Conservation (phyloP, 2,329 filamentous ascomycete genomes). For the Leptographium lundbergii region DNA sequence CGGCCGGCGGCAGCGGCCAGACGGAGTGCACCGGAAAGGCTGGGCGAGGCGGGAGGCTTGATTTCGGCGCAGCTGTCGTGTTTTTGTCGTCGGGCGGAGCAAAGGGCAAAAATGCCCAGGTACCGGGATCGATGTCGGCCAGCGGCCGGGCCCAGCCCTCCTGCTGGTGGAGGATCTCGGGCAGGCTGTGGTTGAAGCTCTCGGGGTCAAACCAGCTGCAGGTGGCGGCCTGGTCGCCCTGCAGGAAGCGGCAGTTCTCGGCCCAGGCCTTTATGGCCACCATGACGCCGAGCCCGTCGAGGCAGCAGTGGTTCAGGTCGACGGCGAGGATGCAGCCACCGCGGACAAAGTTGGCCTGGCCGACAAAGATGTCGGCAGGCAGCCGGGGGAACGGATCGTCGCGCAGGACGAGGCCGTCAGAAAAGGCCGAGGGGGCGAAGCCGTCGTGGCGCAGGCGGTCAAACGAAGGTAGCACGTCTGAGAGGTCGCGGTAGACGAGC, state of each 20-base stretch:
- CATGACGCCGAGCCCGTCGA: slow-evolving; percentile 1
- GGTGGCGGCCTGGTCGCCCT: neutral
- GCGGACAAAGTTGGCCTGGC: slow-evolving; percentile 3
- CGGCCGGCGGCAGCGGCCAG: neutral
- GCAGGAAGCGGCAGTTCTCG: neutral
- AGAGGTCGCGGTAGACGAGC: neutral
- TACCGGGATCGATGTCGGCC: neutral
- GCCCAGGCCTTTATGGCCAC: neutral
- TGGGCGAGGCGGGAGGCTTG: neutral
- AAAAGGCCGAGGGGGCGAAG: neutral
- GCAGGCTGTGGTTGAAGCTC: slow-evolving; percentile 3
- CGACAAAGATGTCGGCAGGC: neutral
- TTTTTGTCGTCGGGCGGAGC: neutral
- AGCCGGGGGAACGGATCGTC: neutral
- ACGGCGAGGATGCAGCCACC: slow-evolving; percentile 2
- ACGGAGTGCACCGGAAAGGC: neutral
- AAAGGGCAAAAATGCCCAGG: slow-evolving; percentile 1
- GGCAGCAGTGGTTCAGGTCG: slow-evolving; percentile 3
- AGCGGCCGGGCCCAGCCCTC: neutral
- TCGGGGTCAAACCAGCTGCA: slow-evolving; percentile 1
- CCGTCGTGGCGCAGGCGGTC: neutral
- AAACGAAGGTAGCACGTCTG: neutral
- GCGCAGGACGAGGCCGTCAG: neutral
- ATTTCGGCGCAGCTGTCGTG: neutral
- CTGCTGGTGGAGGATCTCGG: neutral